These are phyloP conservation scores for Eremothecium gossypii DNA, from an alignment of 1,139 yeast species.

Conservation along the genomic window DNA sequence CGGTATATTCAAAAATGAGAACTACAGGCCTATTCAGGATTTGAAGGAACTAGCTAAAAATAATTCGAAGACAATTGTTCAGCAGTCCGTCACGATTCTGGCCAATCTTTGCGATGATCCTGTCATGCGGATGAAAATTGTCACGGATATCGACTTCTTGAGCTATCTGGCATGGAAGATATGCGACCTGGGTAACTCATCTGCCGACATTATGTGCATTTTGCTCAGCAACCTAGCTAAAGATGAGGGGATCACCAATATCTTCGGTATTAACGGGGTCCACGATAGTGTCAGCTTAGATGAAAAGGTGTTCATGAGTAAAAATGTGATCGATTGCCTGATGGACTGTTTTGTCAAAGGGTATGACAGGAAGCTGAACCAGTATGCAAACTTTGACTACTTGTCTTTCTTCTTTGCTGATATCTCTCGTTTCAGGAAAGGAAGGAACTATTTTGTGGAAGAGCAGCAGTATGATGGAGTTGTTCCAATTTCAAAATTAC, in stretches of 20 bases:
- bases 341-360: constrained; percentile 91
- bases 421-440: constrained; percentile 61
- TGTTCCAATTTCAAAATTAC: constrained; percentile 68
- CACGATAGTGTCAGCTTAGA: constrained; percentile 20
- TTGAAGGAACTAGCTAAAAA: constrained; percentile 49
- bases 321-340: constrained; percentile 63
- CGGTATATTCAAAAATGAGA: constrained; percentile 58
- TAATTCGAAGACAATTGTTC: constrained; percentile 46
- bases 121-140: constrained; percentile 54
- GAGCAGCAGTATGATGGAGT: constrained; percentile 67
- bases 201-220: constrained; percentile 79
- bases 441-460: constrained; percentile 68
- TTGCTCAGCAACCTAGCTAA: constrained; percentile 79
- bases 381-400: constrained; percentile 69
- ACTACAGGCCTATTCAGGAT: constrained; percentile 66
- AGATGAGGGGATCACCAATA: constrained; percentile 49
- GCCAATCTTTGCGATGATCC: constrained; percentile 67
- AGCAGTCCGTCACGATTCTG: constrained; percentile 67
- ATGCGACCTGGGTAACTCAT: constrained; percentile 46
- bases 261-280: constrained; percentile 37
- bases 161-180: constrained; percentile 47
- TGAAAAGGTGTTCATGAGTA: constrained; percentile 43
- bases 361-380: constrained; percentile 58
- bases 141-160: constrained; percentile 53
- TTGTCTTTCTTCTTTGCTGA: constrained; percentile 87